These are phyloP conservation scores for Fusarium sublunatum DNA, from an alignment of 2,329 filamentous ascomycete genomes.

Conservation along the genomic window DNA sequence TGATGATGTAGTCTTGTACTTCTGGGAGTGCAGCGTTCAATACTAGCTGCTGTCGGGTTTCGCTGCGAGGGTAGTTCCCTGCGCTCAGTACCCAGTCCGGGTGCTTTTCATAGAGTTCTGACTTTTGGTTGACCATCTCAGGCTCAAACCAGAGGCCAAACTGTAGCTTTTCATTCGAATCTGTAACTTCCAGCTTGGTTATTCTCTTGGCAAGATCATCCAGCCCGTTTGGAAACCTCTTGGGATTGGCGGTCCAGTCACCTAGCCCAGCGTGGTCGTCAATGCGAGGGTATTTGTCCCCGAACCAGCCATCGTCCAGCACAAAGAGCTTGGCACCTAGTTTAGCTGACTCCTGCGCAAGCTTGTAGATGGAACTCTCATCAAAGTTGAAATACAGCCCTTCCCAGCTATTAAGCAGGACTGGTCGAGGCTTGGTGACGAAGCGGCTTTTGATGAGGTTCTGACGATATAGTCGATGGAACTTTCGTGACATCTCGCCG, in stretches of 20 bases:
- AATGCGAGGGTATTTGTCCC: slow-evolving; percentile 66
- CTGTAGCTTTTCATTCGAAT: slow-evolving; percentile 59
- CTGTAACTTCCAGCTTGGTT: slow-evolving; percentile 60
- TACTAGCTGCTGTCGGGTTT: slow-evolving; percentile 69
- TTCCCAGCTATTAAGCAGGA: slow-evolving; percentile 75
- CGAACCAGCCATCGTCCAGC: slow-evolving; percentile 76
- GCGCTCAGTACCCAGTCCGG: slow-evolving; percentile 73
- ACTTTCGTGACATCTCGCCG: slow-evolving; percentile 70
- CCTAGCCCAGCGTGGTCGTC: slow-evolving; percentile 69
- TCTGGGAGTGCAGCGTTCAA: slow-evolving; percentile 70
- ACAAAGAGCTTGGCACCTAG: slow-evolving; percentile 73
- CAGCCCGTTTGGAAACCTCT: slow-evolving; percentile 69
- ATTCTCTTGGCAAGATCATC: slow-evolving; percentile 62
- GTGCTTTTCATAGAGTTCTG: slow-evolving; percentile 68
- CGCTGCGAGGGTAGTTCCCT: slow-evolving; percentile 65
- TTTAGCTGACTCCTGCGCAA: slow-evolving; percentile 67
- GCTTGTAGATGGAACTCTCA: slow-evolving; percentile 63
- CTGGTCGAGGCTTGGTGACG: slow-evolving; percentile 62
- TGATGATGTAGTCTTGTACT: slow-evolving; percentile 72
- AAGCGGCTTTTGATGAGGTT: slow-evolving; percentile 69
- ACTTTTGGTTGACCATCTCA: slow-evolving; percentile 74
- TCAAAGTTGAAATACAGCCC: slow-evolving; percentile 70
- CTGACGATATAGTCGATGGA: slow-evolving; percentile 70
- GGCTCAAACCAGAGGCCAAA: slow-evolving; percentile 77
- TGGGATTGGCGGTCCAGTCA: slow-evolving; percentile 70